Conservation (phyloP, 306 rosid species). For the Glycyrrhiza uralensis region DNA sequence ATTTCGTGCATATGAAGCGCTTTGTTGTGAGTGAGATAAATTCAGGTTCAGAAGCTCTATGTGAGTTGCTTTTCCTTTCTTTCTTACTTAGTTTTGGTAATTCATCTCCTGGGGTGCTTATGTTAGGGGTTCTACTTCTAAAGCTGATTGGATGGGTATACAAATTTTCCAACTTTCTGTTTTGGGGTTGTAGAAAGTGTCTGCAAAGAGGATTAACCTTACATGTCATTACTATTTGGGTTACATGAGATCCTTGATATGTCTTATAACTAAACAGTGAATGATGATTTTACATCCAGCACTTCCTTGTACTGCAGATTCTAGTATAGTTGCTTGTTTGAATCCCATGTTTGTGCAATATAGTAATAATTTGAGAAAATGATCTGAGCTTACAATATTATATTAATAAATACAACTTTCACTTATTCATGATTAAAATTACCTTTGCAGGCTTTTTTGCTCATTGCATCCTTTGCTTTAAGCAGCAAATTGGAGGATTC, state of each 20-base stretch:
- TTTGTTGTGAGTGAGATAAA: not conserved
- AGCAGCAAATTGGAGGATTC: conserved; percentile 23
- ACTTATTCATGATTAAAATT: conserved; percentile 1
- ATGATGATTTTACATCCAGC: not conserved
- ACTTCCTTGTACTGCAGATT: not conserved
- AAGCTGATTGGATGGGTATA: not conserved
- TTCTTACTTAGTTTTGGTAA: not conserved
- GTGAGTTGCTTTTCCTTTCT: conserved; percentile 26
- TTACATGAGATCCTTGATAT: not conserved
- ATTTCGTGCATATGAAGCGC: not conserved
- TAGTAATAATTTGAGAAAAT: not conserved
- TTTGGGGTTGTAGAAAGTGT: not conserved
- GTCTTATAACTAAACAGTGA: not conserved
- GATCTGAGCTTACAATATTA: not conserved
- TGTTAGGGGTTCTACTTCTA: conserved; percentile 4
- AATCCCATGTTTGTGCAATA: not conserved
- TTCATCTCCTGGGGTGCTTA: not conserved
- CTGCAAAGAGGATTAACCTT: not conserved
- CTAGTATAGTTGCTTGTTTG: not conserved
- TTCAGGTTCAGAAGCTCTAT: conserved; percentile 1
- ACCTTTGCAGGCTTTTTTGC: conserved; percentile 33
- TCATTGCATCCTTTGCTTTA: conserved; percentile 21
- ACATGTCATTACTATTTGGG: not conserved
- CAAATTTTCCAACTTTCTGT: not conserved
- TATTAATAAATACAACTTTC: not conserved